Evolutionary conservation across 2,329 filamentous ascomycete genomes (phyloP), one percentile per base, ranked within the genome.

Genomic region (Bipolaris sorokiniana): DNA sequence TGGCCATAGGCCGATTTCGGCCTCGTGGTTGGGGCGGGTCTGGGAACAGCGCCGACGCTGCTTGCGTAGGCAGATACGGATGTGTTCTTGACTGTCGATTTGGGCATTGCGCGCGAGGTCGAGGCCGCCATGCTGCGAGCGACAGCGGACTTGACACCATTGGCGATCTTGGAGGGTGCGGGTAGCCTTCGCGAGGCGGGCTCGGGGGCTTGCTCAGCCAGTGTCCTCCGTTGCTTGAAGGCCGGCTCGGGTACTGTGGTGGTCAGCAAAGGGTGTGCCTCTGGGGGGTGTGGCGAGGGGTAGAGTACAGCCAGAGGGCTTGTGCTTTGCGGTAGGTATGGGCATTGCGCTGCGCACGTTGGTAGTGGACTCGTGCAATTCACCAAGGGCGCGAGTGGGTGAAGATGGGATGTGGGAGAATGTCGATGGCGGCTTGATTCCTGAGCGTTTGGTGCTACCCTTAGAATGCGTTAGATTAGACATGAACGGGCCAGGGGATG

Each of bases 291-390:
- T 53, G 40, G 38, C 40, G 38, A 56, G 55, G 70, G 63, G 53
- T 33, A 56, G 45, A 61, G 72, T 77, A 82, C 82, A 74, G 58
- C 80, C 80, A 37, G 78, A 78, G 50, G 81, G 80, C 71, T 83
- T 84, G 64, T 84, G 80, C 64, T 86, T 85, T 54, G 76, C 73
- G 20, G 78, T 77, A 10, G 80, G 79, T 15, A 81, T 80, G 11
- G 79, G 80, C 72, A 84, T 78, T 59, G 74, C 76, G 34, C 71
- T 73, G 50, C 84, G 82, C 64, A 80, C 76, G 70, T 89, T 89
- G 63, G 80, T 81, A 38, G 78, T 79, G 11, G 83, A 78, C 4
- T 80, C 76, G 28, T 78, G 82, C 72, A 86, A 77, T 66, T 86
- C 84, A 56, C 70, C 72, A 38, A 86, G 77, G 44, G 74, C 70